phyloP scores from a whole-genome alignment of 75 land plant genomes.

The Sequoiadendron giganteum region DNA sequence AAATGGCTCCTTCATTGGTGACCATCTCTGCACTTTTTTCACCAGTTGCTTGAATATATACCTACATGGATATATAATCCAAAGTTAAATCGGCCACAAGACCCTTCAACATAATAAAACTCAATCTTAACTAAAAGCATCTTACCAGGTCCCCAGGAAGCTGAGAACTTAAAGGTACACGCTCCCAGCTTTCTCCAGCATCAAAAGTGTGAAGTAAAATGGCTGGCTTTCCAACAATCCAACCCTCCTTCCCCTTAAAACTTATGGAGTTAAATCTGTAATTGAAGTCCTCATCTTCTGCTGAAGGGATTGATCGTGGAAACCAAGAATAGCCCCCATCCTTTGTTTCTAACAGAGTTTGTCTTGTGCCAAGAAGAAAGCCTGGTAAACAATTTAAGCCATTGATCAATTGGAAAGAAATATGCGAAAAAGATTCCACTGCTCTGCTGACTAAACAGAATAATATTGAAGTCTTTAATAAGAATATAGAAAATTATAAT shows the following conservation, averaged over 20 bases:
- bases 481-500: background rate
- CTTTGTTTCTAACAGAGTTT: slow-evolving; percentile 96
- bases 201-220: slow-evolving; percentile 88
- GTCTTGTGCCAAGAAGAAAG: slow-evolving; percentile 93
- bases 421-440: background rate
- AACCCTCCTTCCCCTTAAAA: slow-evolving; percentile 92
- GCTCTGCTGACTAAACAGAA: background rate
- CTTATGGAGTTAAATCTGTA: slow-evolving; percentile 96
- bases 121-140: background rate
- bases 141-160: slow-evolving; percentile 98
- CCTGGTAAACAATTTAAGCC: slow-evolving; percentile 38
- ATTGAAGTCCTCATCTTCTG: slow-evolving; percentile 99
- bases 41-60: slow-evolving; percentile 86
- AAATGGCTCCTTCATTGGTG: slow-evolving; percentile 96
- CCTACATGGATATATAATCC: slow-evolving; percentile 39
- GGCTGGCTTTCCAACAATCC: slow-evolving; percentile 98
- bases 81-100: background rate
- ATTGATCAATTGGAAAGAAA: background rate
- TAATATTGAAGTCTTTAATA: background rate
- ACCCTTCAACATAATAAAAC: background rate
- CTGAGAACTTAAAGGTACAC: slow-evolving; percentile 86
- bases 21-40: slow-evolving; percentile 99
- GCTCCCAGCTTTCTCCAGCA: slow-evolving; percentile 91
- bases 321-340: slow-evolving; percentile 93
- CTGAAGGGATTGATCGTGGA: slow-evolving; percentile 89